A percentile compares a stretch with the other conserved stretches of the same genome.
phyloP scores from a whole-genome alignment of 2,329 filamentous ascomycete genomes.

The Epichloe brachyelytri region DNA sequence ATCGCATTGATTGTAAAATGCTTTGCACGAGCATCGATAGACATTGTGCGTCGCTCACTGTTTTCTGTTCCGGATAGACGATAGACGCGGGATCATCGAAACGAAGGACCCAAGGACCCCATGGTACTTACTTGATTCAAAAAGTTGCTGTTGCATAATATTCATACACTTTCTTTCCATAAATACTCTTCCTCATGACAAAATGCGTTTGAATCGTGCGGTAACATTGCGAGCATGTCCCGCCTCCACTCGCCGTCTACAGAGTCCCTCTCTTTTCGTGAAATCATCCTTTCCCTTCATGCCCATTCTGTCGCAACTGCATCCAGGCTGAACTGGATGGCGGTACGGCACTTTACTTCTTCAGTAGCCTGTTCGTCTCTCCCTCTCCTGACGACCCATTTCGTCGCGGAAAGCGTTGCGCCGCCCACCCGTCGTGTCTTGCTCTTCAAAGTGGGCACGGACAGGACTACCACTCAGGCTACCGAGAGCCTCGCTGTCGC shows the following conservation, averaged over 20 bases:
- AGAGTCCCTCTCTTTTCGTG: neutral
- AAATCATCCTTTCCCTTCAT: neutral
- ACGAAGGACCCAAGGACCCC: too few species aligned
- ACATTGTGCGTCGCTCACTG: too few species aligned
- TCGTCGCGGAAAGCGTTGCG: conserved; percentile 38
- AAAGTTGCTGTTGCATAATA: too few species aligned
- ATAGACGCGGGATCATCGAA: too few species aligned
- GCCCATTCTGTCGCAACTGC: neutral
- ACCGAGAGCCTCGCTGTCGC: conserved; percentile 35
- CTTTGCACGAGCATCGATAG: too few species aligned
- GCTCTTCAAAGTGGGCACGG: conserved; percentile 27
- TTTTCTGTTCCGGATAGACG: too few species aligned
- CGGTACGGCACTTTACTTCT: neutral
- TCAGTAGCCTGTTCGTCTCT: neutral
- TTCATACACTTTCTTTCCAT: too few species aligned
- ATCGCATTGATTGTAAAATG: too few species aligned
- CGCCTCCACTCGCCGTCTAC: neutral
- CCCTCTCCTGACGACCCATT: conserved; percentile 30
- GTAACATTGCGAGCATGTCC: neutral
- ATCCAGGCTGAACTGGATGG: neutral
- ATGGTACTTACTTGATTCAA: too few species aligned
- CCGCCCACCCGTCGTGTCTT: conserved; percentile 18
- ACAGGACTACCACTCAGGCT: conserved; percentile 36
- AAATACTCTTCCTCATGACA: neutral
- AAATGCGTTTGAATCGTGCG: neutral